Conservation (phyloP, 2,329 filamentous ascomycete genomes). For the Paraphaeosphaeria sporulosa region DNA sequence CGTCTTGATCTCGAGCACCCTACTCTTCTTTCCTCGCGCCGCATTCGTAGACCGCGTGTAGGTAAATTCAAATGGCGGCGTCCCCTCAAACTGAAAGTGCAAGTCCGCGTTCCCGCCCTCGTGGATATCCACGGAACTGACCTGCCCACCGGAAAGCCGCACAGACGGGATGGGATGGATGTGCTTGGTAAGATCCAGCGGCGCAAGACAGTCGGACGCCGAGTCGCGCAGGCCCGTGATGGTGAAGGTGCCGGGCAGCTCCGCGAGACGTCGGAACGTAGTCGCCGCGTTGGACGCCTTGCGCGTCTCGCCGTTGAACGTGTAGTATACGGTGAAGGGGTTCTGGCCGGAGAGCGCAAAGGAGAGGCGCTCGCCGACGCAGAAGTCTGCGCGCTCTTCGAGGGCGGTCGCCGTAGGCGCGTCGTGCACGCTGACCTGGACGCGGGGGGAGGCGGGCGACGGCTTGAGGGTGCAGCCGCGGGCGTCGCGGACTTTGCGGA, state of each 20-base stretch:
- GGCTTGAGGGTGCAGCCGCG: slow-evolving; percentile 84
- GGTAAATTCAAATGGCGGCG: slow-evolving; percentile 96
- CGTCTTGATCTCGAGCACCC: slow-evolving; percentile 86
- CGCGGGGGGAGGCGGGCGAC: slow-evolving; percentile 70
- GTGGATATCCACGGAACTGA: slow-evolving; percentile 88
- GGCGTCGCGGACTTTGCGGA: slow-evolving; percentile 87
- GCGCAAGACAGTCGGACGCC: slow-evolving; percentile 85
- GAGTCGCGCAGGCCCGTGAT: slow-evolving; percentile 89
- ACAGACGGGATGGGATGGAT: slow-evolving; percentile 95
- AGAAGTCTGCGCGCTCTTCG: slow-evolving; percentile 86
- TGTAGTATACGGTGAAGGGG: slow-evolving; percentile 93
- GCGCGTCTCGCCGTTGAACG: slow-evolving; percentile 78
- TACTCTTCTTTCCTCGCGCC: slow-evolving; percentile 65
- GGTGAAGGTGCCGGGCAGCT: slow-evolving; percentile 85
- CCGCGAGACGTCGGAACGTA: slow-evolving; percentile 90
- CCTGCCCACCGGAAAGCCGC: slow-evolving; percentile 82
- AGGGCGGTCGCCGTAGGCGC: slow-evolving; percentile 89
- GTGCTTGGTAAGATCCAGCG: slow-evolving; percentile 77
- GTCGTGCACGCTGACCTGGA: slow-evolving; percentile 92
- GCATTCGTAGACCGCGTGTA: slow-evolving; percentile 91
- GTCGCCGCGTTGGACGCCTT: slow-evolving; percentile 82
- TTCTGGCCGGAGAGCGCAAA: slow-evolving; percentile 90
- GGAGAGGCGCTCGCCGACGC: slow-evolving; percentile 91
- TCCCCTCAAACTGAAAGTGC: slow-evolving; percentile 92
- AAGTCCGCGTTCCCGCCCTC: slow-evolving; percentile 95